Conservation (phyloP, 2,329 filamentous ascomycete genomes). For the Ophioceras dolichostomum region DNA sequence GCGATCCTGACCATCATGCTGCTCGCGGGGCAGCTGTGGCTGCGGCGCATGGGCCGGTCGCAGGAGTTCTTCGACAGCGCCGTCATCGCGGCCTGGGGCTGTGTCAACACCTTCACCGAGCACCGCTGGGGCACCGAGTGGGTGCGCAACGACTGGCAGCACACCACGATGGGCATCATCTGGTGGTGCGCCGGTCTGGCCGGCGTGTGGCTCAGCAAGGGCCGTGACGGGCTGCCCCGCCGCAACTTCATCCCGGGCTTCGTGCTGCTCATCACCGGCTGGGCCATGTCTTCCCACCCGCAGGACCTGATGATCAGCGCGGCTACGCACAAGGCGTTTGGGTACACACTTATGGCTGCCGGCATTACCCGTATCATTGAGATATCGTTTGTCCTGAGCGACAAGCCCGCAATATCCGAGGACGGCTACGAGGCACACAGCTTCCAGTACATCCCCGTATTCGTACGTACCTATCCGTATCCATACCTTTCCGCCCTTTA, state of each 20-base stretch:
- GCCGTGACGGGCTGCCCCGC: constrained; percentile 72
- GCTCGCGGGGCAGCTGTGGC: constrained; percentile 78
- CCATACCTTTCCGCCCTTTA: no score
- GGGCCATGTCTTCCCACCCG: constrained; percentile 88
- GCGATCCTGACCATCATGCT: constrained; percentile 77
- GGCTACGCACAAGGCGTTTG: constrained; percentile 80
- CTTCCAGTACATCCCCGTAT: constrained; percentile 42
- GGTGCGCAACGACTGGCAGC: constrained; percentile 91
- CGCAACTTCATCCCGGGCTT: constrained; percentile 88
- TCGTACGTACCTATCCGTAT: constrained; percentile 35
- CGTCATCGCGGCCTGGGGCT: constrained; percentile 89
- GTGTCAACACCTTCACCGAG: constrained; percentile 96
- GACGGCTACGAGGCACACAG: constrained; percentile 57
- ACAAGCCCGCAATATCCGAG: constrained; percentile 51
- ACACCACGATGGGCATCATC: constrained; percentile 98
- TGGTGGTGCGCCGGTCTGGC: constrained; percentile 94
- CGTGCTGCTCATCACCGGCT: constrained; percentile 84
- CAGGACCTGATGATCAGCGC: constrained; percentile 75
- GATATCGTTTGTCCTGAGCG: constrained; percentile 74
- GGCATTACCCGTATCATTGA: constrained; percentile 80
- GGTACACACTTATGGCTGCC: constrained; percentile 88
- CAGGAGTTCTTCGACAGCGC: constrained; percentile 95
- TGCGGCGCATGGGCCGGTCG: constrained; percentile 68
- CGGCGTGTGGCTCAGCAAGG: constrained; percentile 83
- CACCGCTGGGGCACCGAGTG: constrained; percentile 85